Evolutionary conservation across 257 asterid species (phyloP).

Genomic region (Solanum sparsipilum): DNA sequence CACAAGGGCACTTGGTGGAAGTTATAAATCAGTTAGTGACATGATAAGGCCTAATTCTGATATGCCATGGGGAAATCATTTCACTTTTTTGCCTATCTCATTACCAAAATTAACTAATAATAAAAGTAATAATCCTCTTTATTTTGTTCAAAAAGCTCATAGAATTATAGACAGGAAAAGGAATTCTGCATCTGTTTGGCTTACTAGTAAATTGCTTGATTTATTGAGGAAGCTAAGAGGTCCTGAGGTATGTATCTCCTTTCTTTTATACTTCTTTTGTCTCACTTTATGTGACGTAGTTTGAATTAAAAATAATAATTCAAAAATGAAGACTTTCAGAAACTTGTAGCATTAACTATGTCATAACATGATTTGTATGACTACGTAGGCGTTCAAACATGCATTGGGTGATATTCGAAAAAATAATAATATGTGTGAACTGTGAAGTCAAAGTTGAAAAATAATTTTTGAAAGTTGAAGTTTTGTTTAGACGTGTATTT

Average conservation of each 20-base stretch:
- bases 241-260: constrained; percentile 38
- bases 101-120: constrained; percentile 23
- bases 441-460: background rate
- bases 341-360: background rate
- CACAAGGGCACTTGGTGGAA: constrained; percentile 40
- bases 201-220: constrained; percentile 40
- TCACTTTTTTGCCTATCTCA: constrained; percentile 44
- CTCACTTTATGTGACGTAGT: background rate
- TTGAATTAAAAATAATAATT: no score
- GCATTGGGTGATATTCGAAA: background rate
- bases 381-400: background rate
- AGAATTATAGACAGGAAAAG: constrained; percentile 33
- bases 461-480: background rate
- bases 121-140: constrained; percentile 22
- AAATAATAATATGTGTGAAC: background rate
- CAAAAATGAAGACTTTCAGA: background rate
- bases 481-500: background rate
- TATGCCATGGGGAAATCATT: constrained; percentile 60
- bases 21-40: constrained; percentile 53
- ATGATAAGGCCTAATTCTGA: constrained; percentile 48
- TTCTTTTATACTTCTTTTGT: background rate
- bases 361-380: background rate
- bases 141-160: constrained; percentile 33
- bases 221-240: constrained; percentile 28
- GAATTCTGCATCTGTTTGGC: constrained; percentile 36